Conservation (phyloP, 176 grass and related monocot species). For the Avena insularis region DNA sequence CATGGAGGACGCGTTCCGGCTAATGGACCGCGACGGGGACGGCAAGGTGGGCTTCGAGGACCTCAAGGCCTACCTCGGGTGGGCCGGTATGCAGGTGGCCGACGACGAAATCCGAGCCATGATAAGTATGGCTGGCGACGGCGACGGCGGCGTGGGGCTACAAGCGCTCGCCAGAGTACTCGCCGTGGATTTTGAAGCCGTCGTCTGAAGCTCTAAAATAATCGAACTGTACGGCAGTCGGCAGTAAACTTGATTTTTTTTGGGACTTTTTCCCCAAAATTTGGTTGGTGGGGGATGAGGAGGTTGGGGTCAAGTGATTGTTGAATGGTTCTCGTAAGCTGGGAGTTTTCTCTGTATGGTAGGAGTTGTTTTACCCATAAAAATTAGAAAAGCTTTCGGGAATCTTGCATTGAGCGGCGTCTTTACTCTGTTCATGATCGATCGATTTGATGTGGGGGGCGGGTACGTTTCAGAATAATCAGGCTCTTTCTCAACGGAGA, state of each 20-base stretch:
- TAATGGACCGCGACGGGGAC: conserved; percentile 95
- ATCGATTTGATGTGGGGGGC: no score
- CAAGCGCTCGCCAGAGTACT: conserved; percentile 66
- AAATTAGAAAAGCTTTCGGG: conserved; percentile 21
- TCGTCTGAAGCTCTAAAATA: conserved; percentile 2
- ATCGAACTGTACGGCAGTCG: background rate
- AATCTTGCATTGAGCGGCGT: background rate
- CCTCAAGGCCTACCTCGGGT: conserved; percentile 77
- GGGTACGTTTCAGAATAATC: no score
- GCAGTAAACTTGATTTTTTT: background rate
- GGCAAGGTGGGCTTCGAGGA: conserved; percentile 96
- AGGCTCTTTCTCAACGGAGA: background rate
- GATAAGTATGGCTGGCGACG: conserved; percentile 38
- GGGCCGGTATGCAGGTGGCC: conserved; percentile 67
- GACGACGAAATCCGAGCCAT: conserved; percentile 81
- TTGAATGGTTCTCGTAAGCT: background rate
- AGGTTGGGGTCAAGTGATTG: background rate
- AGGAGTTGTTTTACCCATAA: background rate
- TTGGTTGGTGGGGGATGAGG: background rate
- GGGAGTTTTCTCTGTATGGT: conserved; percentile 8
- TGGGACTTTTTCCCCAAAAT: background rate
- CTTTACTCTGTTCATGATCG: background rate
- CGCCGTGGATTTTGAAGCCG: conserved; percentile 45
- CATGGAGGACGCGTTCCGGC: conserved; percentile 78
- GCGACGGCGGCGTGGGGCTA: conserved; percentile 54